Percentiles rank a stretch among this genome's conserved stretches.
phyloP scores from a whole-genome alignment of 2,329 filamentous ascomycete genomes.

The Colletotrichum sp. region DNA sequence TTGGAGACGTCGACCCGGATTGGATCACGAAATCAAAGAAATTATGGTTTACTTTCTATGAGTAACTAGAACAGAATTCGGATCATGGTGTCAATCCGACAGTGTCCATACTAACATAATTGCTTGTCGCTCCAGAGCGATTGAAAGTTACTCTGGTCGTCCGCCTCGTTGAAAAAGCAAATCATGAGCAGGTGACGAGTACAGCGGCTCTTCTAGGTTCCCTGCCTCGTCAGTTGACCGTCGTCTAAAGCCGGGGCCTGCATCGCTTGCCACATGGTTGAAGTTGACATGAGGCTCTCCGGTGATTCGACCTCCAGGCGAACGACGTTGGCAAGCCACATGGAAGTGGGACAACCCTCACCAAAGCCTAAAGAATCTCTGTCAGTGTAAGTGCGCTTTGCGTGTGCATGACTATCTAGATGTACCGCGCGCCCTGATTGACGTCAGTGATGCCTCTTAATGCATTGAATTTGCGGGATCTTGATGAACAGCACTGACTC shows the following conservation, averaged over 20 bases:
- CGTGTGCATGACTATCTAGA: not conserved
- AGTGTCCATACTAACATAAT: not conserved
- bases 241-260: not conserved
- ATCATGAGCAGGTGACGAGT: not conserved
- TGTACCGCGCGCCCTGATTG: not conserved
- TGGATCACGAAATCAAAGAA: not conserved
- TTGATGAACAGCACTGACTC: not conserved
- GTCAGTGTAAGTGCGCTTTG: not conserved
- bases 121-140: not conserved
- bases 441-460: not conserved
- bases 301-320: not conserved
- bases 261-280: not conserved
- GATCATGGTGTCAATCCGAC: not conserved
- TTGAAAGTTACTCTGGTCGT: not conserved
- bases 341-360: not conserved
- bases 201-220: not conserved
- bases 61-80: fast-evolving
- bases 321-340: not conserved
- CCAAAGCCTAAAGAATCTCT: not conserved
- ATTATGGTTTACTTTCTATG: fast-evolving
- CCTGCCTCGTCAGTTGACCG: not conserved
- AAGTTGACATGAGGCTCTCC: not conserved
- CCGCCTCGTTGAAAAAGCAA: not conserved
- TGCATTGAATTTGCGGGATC: not conserved
- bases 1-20: not conserved